Evolutionary conservation across 1,284 basidiomycete genomes (phyloP), one percentile per base, ranked within the genome.

Genomic region (Xanthoconium separans): DNA sequence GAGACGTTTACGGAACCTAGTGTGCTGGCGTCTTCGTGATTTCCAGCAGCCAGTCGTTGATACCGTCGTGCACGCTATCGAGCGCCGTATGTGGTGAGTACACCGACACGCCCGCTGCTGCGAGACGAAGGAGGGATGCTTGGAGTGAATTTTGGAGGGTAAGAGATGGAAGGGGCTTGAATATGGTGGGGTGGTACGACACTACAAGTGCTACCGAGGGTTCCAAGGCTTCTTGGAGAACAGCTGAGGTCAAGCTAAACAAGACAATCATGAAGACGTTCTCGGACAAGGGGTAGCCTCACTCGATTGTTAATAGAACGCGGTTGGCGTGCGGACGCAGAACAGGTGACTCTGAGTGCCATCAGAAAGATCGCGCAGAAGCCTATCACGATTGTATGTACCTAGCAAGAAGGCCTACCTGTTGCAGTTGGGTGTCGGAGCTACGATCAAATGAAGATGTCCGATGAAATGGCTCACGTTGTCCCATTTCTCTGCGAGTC

Each of bases 141-240:
- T 97, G 94, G 13, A 97, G 76, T 0, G 93, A 83, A 62, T 89
- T 88, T 36, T 80, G 68, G 47, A 95, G 78, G 0, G 91, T 96
- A 55, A 98, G 57, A 27, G 90, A 84, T 50, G 89, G 81, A 56
- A 96, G 77, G 3, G 85, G 87, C 36, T 81, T 80, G 77, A 98
- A 98, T 63, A 98, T 92, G 36, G 92, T 83, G 5, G 93, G 91
- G 69, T 96, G 94, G 73, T 98, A 98, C 16, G 93, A 78, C 27
- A 98, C 77, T 50, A 96, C 86, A 53, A 83, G 81, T 47, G 82
- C 82, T 41, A 80, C 80, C 40, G 81, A 77, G 2, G 81, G 77
- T 2, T 77, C 67, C 15, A 93, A 73, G 1, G 91, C 89, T 75
- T 95, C 93, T 46, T 82, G 77, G 50, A 86, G 77, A 22, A 96